A percentile compares a stretch with the other conserved stretches of the same genome.
These are phyloP conservation scores for Macrolepiota fuliginosa DNA, from an alignment of 768 basidiomycete genomes.

Conservation along the genomic window DNA sequence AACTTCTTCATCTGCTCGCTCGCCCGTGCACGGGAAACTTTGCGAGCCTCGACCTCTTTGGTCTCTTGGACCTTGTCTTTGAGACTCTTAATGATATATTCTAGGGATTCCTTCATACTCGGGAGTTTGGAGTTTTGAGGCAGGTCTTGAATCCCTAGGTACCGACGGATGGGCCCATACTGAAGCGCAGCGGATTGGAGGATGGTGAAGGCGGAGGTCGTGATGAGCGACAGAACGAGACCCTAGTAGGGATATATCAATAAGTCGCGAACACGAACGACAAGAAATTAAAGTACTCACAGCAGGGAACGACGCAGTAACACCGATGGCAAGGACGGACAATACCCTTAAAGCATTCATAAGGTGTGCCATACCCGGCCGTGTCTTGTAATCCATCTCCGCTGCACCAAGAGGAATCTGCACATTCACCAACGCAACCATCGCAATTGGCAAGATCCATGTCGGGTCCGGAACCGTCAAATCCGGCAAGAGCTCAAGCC, in stretches of 20 bases:
- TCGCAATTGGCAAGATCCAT: conserved; percentile 62
- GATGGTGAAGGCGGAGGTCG: conserved; percentile 40
- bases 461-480: conserved; percentile 78
- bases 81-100: neutral
- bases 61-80: conserved; percentile 1
- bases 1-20: conserved; percentile 9
- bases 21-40: neutral
- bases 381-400: conserved; percentile 55
- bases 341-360: conserved; percentile 65
- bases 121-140: conserved; percentile 19
- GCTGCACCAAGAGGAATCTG: conserved; percentile 65
- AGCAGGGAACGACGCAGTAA: conserved; percentile 55
- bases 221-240: conserved; percentile 40
- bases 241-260: conserved; percentile 25
- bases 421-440: conserved; percentile 59
- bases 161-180: conserved; percentile 35
- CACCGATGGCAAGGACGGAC: conserved; percentile 46
- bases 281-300: conserved; percentile 40
- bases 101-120: neutral
- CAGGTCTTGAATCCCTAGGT: conserved; percentile 35
- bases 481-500: conserved; percentile 71
- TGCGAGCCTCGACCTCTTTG: neutral
- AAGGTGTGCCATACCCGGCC: conserved; percentile 59
- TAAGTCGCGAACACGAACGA: neutral
- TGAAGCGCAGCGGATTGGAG: conserved; percentile 51